phyloP scores from a whole-genome alignment of 345 rosid species.

The Streptanthus diversifolius region DNA sequence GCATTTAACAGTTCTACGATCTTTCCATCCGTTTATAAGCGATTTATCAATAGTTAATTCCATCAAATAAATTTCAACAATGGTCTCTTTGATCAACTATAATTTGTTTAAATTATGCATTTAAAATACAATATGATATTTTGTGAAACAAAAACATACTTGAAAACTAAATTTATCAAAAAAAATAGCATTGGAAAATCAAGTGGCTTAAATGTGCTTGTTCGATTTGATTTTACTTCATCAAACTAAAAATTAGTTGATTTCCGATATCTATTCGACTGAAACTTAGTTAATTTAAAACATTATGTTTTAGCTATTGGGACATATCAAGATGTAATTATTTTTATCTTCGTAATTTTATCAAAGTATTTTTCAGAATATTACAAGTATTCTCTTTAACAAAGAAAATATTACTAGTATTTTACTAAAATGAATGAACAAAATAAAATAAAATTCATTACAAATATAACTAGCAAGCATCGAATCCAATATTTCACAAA shows the following conservation, averaged over 20 bases:
- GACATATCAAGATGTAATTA: neutral
- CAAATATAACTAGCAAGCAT: neutral
- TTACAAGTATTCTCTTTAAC: neutral
- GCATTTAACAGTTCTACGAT: neutral
- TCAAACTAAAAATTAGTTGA: neutral
- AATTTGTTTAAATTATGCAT: too few species aligned
- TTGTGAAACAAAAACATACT: neutral
- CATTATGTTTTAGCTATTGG: neutral
- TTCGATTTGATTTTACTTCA: too few species aligned
- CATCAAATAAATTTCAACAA: too few species aligned
- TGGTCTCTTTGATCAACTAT: too few species aligned
- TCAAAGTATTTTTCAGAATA: neutral
- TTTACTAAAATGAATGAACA: neutral
- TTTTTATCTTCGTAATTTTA: neutral
- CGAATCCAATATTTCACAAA: neutral
- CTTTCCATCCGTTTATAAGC: too few species aligned
- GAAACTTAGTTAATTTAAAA: neutral
- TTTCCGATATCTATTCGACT: neutral
- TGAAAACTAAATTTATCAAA: too few species aligned
- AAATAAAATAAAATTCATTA: neutral
- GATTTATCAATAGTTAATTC: too few species aligned
- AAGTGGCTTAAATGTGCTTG: neutral
- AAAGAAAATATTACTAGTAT: neutral
- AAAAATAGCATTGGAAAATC: neutral
- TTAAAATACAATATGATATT: neutral